Evolutionary conservation across 2,329 filamentous ascomycete species (phyloP).

Genomic region (Pezicula rhizophila): DNA sequence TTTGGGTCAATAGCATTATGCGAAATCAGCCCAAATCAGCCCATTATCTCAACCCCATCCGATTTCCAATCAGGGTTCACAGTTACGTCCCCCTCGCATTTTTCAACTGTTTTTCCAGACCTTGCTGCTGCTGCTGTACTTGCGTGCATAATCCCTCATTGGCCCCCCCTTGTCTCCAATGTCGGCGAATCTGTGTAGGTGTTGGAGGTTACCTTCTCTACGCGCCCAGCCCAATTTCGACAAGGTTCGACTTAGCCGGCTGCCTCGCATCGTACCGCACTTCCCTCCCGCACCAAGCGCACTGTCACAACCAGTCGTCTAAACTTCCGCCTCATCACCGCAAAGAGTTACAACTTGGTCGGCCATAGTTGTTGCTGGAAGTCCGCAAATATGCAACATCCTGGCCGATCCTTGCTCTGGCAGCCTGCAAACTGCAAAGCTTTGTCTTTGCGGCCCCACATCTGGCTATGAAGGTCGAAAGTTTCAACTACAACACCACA

Average conservation of each 20-base stretch:
- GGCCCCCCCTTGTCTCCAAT: slow-evolving; percentile 15
- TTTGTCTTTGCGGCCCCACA: no score
- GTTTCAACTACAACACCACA: no score
- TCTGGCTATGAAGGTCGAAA: no score
- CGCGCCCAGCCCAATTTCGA: slow-evolving; percentile 26
- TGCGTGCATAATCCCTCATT: slow-evolving; percentile 17
- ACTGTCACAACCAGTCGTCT: slow-evolving; percentile 19
- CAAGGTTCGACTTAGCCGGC: slow-evolving; percentile 17
- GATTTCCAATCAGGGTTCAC: slow-evolving; percentile 13
- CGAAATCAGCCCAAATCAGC: slow-evolving; percentile 15
- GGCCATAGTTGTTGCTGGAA: slow-evolving; percentile 10
- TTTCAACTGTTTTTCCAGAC: slow-evolving; percentile 10
- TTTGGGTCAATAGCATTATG: slow-evolving; percentile 15
- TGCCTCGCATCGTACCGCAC: slow-evolving; percentile 24
- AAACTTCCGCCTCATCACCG: slow-evolving; percentile 11
- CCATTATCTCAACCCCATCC: slow-evolving; percentile 6
- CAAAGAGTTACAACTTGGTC: slow-evolving; percentile 3
- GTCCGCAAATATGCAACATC: neutral
- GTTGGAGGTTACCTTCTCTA: slow-evolving; percentile 22
- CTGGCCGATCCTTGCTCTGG: neutral
- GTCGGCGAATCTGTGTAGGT: slow-evolving; percentile 6
- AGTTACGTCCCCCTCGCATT: slow-evolving; percentile 9
- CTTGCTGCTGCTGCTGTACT: slow-evolving; percentile 1
- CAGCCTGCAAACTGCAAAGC: neutral
- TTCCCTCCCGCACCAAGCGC: slow-evolving; percentile 18